Evolutionary conservation across 768 basidiomycete genomes (phyloP).

Genomic region (Russula sp.): DNA sequence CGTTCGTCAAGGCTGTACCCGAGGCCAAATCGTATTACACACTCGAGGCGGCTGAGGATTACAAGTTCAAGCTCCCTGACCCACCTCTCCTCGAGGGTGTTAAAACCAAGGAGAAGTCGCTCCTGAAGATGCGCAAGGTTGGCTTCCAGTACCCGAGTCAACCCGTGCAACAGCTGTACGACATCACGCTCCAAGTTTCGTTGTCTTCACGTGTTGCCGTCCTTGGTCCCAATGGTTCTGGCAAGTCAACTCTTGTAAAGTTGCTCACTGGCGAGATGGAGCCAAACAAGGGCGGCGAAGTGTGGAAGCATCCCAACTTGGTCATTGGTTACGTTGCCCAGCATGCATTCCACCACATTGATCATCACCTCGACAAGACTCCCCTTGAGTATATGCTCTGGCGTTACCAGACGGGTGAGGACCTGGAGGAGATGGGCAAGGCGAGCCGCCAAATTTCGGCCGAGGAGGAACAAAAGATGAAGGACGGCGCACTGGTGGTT

Average conservation of each 20-base stretch:
- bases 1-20: constrained; percentile 88
- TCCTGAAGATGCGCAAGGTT: constrained; percentile 96
- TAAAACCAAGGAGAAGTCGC: constrained; percentile 98
- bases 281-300: constrained; percentile 91
- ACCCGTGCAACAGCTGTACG: constrained; percentile 81
- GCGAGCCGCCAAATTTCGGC: constrained; percentile 80
- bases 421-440: constrained; percentile 94
- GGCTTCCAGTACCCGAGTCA: constrained; percentile 93
- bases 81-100: constrained; percentile 98
- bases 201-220: constrained; percentile 97
- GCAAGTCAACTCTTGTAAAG: constrained; percentile 96
- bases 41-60: constrained; percentile 91
- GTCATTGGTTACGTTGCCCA: constrained; percentile 99
- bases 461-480: constrained; percentile 92
- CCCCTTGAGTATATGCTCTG: constrained; percentile 99
- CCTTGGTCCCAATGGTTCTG: constrained; percentile 98
- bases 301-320: constrained; percentile 99
- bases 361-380: constrained; percentile 97
- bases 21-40: constrained; percentile 98
- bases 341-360: constrained; percentile 99
- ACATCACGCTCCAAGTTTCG: constrained; percentile 95
- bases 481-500: constrained; percentile 80
- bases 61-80: constrained; percentile 96
- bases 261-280: constrained; percentile 95
- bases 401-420: constrained; percentile 99